Evolutionary conservation across 2,329 filamentous ascomycete species (phyloP), one percentile per base, ranked within the genome.

Genomic region (Cytospora mali): DNA sequence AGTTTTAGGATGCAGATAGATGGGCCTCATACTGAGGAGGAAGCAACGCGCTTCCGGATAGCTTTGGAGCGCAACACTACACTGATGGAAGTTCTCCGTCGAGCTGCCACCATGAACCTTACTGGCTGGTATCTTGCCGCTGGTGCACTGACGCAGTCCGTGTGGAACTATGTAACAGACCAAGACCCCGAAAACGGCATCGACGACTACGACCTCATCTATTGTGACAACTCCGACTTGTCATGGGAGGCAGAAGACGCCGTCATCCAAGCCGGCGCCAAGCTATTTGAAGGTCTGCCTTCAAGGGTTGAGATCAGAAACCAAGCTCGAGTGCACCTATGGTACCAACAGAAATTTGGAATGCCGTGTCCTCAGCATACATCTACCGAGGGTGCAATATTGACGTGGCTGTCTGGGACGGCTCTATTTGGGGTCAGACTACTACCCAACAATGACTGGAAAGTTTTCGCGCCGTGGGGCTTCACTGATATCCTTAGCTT

Each of bases 241-340:
- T 77, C 75, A 0, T 77, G 69, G 66, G 74, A 75, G 31, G 75
- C 75, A 7, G 75, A 77, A 16, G 75, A 77, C 66, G 55, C 52
- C 1, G 65, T 71, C 4, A 77, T 77, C 21, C 69, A 73, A n/a
- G 54, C 46, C 0, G 74, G 73, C 2, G 68, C 64, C 16, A 48
- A 58, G 4, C 57, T 76, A 1, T 77, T 75, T 21, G 68, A 69
- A 0, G 72, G 71, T n/a, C 62, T 75, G 0, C 55, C 69, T 4
- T 66, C 68, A 1, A 70, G 75, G 28, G 70, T 77, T 1, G 75
- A 77, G 62, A 75, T 77, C 16, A 72, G 75, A 16, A 77, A 77
- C 46, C 75, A 77, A 56, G 75, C 75, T 2, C 71, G 75, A 10
- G 75, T 77, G 13, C 75, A 77, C 49, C 65, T 77, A 0, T 77